Percentiles rank a stretch among this genome's conserved stretches.
Conservation (phyloP, 2,329 filamentous ascomycete species). For the Fusarium foetens region DNA sequence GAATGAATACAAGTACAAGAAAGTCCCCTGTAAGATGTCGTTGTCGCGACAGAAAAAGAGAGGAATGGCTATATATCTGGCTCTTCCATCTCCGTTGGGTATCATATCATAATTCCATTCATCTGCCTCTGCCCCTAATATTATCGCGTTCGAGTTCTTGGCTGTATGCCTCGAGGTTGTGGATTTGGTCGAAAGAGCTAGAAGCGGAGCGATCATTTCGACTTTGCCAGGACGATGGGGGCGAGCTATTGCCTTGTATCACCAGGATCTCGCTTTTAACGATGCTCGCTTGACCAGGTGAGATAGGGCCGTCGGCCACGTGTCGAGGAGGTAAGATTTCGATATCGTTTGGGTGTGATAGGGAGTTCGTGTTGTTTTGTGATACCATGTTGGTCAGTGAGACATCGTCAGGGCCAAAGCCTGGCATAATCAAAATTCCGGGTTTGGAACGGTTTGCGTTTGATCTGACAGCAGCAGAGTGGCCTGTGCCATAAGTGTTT, state of each 20-base stretch:
- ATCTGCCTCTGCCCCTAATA: slow-evolving; percentile 8
- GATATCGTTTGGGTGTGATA: slow-evolving; percentile 10
- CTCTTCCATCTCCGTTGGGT: not conserved
- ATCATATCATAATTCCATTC: slow-evolving; percentile 14
- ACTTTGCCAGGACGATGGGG: slow-evolving; percentile 38
- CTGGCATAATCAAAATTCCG: slow-evolving; percentile 32
- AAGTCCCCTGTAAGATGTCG: not conserved
- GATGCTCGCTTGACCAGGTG: slow-evolving; percentile 35
- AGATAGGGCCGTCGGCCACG: slow-evolving; percentile 17
- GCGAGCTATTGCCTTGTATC: slow-evolving; percentile 47
- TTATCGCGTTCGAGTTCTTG: slow-evolving; percentile 40
- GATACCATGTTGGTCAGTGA: slow-evolving; percentile 47
- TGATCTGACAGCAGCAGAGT: slow-evolving; percentile 44
- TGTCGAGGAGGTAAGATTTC: slow-evolving; percentile 37
- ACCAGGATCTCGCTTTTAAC: slow-evolving; percentile 52
- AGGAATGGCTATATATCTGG: not conserved
- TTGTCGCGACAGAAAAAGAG: not conserved
- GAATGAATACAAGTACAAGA: not conserved
- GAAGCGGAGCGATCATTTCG: slow-evolving; percentile 33
- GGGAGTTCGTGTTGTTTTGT: slow-evolving; percentile 16
- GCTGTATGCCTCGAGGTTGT: slow-evolving; percentile 48
- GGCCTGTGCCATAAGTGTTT: slow-evolving; percentile 47
- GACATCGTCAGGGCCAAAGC: slow-evolving; percentile 51
- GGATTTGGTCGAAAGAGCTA: slow-evolving; percentile 45
- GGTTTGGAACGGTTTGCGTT: slow-evolving; percentile 26